Percentiles rank a stretch among this genome's conserved stretches.
phyloP scores from a whole-genome alignment of 441 rosid species.

The Mallotus repandus region DNA sequence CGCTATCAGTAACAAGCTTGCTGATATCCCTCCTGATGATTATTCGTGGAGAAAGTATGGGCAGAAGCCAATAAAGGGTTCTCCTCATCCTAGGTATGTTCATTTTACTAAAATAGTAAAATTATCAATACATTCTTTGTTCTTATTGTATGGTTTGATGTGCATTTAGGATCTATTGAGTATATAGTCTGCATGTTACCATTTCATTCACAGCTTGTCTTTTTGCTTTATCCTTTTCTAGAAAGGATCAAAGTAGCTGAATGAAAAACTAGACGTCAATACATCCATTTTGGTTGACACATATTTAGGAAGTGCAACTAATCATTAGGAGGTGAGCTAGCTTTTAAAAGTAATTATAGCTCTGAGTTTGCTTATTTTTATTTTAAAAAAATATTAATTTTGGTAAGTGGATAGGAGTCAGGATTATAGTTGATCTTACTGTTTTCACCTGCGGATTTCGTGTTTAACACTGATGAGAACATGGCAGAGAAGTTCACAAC shows the following conservation, averaged over 20 bases:
- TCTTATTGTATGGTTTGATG: neutral
- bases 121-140: neutral
- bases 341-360: neutral
- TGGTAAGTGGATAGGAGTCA: neutral
- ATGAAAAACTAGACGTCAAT: neutral
- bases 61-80: constrained; percentile 81
- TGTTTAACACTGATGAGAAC: neutral
- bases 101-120: constrained; percentile 1
- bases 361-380: neutral
- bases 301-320: neutral
- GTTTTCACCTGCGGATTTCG: neutral
- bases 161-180: neutral
- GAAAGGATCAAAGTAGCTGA: neutral
- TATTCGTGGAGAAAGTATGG: constrained; percentile 85
- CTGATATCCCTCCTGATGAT: constrained; percentile 84
- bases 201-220: neutral
- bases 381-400: neutral
- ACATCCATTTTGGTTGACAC: neutral
- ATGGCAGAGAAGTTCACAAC: neutral
- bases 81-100: constrained; percentile 80
- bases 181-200: neutral
- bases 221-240: neutral
- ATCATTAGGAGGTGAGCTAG: neutral
- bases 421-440: neutral
- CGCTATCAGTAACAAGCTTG: constrained; percentile 76